Evolutionary conservation across 1,284 basidiomycete genomes (phyloP), one percentile per base, ranked within the genome.

Genomic region (Malassezia nana): DNA sequence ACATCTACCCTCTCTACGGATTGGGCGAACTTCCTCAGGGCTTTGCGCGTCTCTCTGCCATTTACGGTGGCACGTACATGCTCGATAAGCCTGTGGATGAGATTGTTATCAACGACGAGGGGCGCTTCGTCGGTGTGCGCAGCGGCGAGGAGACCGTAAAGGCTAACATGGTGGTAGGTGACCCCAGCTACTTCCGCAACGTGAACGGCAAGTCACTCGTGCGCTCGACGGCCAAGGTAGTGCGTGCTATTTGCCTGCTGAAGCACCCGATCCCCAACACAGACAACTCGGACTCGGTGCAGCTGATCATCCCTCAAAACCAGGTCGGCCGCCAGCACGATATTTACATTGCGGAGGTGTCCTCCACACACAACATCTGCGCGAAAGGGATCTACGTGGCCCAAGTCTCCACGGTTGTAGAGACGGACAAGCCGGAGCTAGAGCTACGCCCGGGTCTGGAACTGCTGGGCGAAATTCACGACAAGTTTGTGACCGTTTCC

Each of bases 51-150:
- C 69, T 74, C 41, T 91, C 87, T 63, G 94, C 94, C 66, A 96
- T 99, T 75, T 96, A 99, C 75, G 94, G 94, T 50, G 94, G 94
- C 49, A 99, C 94, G 15, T 99, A 98, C 79, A 99, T 99, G 94
- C 85, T 99, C 55, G 90, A 96, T 80, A 98, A 98, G 79, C 80
- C 80, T 55, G 86, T 95, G 66, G 84, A 95, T 62, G 83, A 88
- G 75, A 89, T 98, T 68, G 85, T 95, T 58, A 86, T 85, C 46
- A 65, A 68, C 49, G 82, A 85, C 44, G 74, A 76, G 57, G 94
- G 94, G 71, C 88, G 87, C 75, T 96, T 99, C 68, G 81, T 86
- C 49, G 92, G 94, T 52, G 94, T 98, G 39, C 85, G 84, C 39
- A 86, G 84, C 65, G 90, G 83, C 35, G 80, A 81, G 7, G 94